Conservation (phyloP, 2,329 filamentous ascomycete species). For the Cladorrhinum sp. region DNA sequence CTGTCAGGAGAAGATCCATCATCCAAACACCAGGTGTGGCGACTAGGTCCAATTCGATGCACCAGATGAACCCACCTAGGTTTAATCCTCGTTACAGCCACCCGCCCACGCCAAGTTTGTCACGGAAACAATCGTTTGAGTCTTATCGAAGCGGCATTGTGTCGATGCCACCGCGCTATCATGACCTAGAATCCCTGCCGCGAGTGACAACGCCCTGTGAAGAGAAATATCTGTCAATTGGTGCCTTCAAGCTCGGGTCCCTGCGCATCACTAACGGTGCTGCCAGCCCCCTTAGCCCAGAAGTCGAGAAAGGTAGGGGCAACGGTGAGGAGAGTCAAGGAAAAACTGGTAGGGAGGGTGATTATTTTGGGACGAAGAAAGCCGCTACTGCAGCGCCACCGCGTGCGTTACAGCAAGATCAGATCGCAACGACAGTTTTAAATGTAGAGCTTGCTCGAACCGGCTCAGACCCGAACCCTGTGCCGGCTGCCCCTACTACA, state of each 20-base stretch:
- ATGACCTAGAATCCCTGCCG: constrained; percentile 30
- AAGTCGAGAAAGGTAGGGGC: constrained; percentile 23
- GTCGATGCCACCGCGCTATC: constrained; percentile 33
- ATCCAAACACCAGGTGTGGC: constrained; percentile 50
- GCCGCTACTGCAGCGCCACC: not conserved
- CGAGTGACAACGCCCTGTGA: constrained; percentile 52
- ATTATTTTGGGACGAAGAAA: constrained; percentile 16
- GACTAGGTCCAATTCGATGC: constrained; percentile 36
- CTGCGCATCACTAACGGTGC: constrained; percentile 61
- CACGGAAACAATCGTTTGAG: constrained; percentile 40
- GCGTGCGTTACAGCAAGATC: constrained; percentile 9
- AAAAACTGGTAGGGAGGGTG: constrained; percentile 1
- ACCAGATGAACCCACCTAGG: constrained; percentile 28
- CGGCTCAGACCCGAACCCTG: constrained; percentile 8
- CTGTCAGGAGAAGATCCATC: constrained; percentile 47
- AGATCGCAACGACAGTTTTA: constrained; percentile 12
- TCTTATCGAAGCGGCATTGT: constrained; percentile 34
- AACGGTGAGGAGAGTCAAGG: not conserved
- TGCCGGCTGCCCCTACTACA: not conserved
- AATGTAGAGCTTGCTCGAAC: constrained; percentile 5
- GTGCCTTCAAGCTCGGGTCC: constrained; percentile 61
- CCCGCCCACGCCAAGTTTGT: constrained; percentile 38
- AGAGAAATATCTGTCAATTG: constrained; percentile 57
- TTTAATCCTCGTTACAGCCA: constrained; percentile 39
- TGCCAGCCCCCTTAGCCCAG: constrained; percentile 49